Conservation (phyloP, 2,329 filamentous ascomycete species). For the Colletotrichum tabaci region DNA sequence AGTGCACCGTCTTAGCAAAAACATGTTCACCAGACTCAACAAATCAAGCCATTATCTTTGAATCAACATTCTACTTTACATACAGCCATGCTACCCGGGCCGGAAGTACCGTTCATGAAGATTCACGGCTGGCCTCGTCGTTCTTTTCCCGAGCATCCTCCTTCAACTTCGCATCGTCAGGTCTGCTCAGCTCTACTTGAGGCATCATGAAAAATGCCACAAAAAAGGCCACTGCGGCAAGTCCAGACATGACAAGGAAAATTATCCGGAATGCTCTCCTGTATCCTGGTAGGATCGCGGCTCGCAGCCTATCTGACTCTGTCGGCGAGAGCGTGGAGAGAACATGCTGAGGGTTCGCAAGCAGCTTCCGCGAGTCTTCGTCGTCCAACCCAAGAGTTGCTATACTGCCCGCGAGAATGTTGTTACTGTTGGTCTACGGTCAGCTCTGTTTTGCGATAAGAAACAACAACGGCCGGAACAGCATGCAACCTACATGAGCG, state of each 20-base stretch:
- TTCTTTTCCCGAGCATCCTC: slow-evolving; percentile 49
- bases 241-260: slow-evolving; percentile 54
- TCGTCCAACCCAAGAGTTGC: slow-evolving; percentile 47
- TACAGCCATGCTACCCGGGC: not conserved
- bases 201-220: slow-evolving; percentile 58
- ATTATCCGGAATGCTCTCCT: slow-evolving; percentile 54
- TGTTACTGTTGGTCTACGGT: slow-evolving; percentile 50
- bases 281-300: slow-evolving; percentile 55
- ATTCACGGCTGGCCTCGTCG: not conserved
- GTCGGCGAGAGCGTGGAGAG: slow-evolving; percentile 47
- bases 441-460: not conserved
- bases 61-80: too few relatives aligned
- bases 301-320: slow-evolving; percentile 51
- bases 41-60: rapidly evolving
- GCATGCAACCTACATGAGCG: slow-evolving; percentile 51
- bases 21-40: too few relatives aligned
- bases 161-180: slow-evolving; percentile 56
- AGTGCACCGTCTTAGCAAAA: too few relatives aligned
- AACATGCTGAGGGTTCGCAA: slow-evolving; percentile 53
- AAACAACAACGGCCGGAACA: not conserved
- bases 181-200: slow-evolving; percentile 54
- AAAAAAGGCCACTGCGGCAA: slow-evolving; percentile 54
- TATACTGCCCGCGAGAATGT: slow-evolving; percentile 52
- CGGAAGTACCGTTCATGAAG: not conserved
- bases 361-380: slow-evolving; percentile 46